phyloP scores from a whole-genome alignment of 2,329 filamentous ascomycete genomes.

The Polychaeton citri region DNA sequence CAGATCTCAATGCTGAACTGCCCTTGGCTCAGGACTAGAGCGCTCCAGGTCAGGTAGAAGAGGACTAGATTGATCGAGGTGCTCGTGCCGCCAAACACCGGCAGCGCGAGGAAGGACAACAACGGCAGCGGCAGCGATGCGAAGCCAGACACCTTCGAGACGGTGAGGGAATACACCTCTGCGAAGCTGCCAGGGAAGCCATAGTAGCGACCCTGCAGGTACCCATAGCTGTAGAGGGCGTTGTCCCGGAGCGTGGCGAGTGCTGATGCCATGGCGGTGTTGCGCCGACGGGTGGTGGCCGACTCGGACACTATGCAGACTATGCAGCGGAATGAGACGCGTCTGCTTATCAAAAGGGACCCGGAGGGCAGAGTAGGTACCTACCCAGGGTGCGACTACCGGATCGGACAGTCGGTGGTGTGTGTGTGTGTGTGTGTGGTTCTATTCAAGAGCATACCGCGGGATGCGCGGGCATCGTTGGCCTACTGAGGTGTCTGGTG shows the following conservation, averaged over 20 bases:
- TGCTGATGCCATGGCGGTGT: constrained; percentile 4
- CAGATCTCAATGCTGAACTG: constrained; percentile 63
- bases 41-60: constrained; percentile 84
- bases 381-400: no score
- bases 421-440: no score
- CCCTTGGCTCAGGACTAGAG: constrained; percentile 63
- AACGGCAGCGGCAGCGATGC: constrained; percentile 26
- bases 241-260: constrained; percentile 13
- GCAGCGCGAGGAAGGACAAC: constrained; percentile 55
- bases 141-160: constrained; percentile 16
- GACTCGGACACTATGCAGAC: no score
- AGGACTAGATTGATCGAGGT: constrained; percentile 76
- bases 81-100: constrained; percentile 59
- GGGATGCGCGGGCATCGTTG: no score
- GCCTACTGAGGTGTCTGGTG: no score
- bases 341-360: no score
- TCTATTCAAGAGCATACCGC: no score
- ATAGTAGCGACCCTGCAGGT: constrained; percentile 16
- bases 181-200: constrained; percentile 12
- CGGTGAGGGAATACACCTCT: constrained; percentile 11
- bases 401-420: no score
- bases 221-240: constrained; percentile 15
- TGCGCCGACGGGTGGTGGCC: no score
- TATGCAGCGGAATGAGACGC: no score
- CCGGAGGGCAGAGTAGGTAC: no score